A percentile compares a stretch with the other conserved stretches of the same genome.
Evolutionary conservation across 2,329 filamentous ascomycete genomes (phyloP).

Genomic region (Paraphoma sp.): DNA sequence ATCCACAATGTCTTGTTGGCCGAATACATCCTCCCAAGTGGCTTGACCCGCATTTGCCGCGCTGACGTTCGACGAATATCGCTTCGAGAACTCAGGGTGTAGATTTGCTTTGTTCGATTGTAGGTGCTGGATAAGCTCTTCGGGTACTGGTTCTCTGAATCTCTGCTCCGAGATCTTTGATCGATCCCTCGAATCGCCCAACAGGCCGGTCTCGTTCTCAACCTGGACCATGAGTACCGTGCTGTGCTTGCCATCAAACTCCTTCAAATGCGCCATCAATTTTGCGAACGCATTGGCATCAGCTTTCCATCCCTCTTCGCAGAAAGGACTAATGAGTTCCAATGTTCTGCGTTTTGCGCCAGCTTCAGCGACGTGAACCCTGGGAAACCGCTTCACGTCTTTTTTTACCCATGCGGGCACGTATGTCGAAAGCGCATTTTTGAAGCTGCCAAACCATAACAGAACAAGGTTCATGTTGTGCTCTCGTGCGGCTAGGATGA

Average conservation of each 20-base stretch:
- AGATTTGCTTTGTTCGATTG: constrained; percentile 13
- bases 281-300: constrained; percentile 50
- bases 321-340: constrained; percentile 41
- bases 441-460: constrained; percentile 58
- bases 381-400: constrained; percentile 42
- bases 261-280: constrained; percentile 50
- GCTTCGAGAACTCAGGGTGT: constrained; percentile 36
- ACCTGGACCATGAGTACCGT: constrained; percentile 65
- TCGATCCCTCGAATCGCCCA: constrained; percentile 60
- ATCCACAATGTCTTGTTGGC: constrained; percentile 39
- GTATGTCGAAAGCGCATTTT: constrained; percentile 50
- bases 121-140: constrained; percentile 44
- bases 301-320: constrained; percentile 42
- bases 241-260: constrained; percentile 54
- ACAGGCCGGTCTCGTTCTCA: constrained; percentile 62
- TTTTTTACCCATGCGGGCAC: constrained; percentile 35
- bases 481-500: constrained; percentile 47
- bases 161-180: constrained; percentile 50
- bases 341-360: constrained; percentile 26
- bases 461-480: constrained; percentile 51
- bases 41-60: constrained; percentile 16
- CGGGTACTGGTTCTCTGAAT: constrained; percentile 50
- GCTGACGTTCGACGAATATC: constrained; percentile 27
- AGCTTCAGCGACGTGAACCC: constrained; percentile 27
- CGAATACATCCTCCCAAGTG: constrained; percentile 52